Percentiles rank a stretch among this genome's conserved stretches.
Evolutionary conservation across 2,329 filamentous ascomycete species (phyloP).

Genomic region (Macroventuria anomochaeta): DNA sequence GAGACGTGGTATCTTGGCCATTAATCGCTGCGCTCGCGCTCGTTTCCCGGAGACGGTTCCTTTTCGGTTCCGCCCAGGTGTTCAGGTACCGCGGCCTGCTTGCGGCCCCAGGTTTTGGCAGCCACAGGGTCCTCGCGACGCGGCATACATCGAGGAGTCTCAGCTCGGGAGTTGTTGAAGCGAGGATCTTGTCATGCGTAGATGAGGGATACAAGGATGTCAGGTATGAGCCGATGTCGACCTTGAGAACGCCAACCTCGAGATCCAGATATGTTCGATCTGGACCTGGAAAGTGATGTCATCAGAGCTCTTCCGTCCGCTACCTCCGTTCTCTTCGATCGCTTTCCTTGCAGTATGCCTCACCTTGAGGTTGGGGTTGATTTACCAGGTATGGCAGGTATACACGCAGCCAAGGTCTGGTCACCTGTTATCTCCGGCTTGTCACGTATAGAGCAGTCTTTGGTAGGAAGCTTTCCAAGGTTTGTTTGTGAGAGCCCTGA

Average conservation of each 20-base stretch:
- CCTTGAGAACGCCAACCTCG: not conserved
- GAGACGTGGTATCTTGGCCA: conserved; percentile 1
- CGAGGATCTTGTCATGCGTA: conserved; percentile 1
- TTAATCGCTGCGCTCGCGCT: conserved; percentile 2
- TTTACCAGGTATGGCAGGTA: not conserved
- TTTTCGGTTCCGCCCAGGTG: conserved; percentile 9
- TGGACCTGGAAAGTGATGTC: conserved; percentile 4
- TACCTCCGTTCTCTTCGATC: not conserved
- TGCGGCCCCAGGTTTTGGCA: conserved; percentile 13
- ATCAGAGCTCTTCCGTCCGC: not conserved
- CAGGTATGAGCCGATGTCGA: no score
- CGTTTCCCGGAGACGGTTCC: conserved; percentile 7
- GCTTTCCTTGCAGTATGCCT: not conserved
- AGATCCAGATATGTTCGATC: not conserved
- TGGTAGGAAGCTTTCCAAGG: not conserved
- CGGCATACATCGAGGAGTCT: conserved; percentile 2
- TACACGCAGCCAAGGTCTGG: not conserved
- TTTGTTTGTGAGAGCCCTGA: no score
- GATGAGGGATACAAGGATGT: not conserved
- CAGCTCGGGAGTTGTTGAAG: not conserved
- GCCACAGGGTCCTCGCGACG: conserved; percentile 4
- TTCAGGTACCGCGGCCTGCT: conserved; percentile 5
- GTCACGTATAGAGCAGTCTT: not conserved
- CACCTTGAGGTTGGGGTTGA: not conserved
- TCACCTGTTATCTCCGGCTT: not conserved